A percentile compares a stretch with the other conserved stretches of the same genome.
Evolutionary conservation across 768 basidiomycete genomes (phyloP).

Genomic region (Tricholoma bakamatsutake): DNA sequence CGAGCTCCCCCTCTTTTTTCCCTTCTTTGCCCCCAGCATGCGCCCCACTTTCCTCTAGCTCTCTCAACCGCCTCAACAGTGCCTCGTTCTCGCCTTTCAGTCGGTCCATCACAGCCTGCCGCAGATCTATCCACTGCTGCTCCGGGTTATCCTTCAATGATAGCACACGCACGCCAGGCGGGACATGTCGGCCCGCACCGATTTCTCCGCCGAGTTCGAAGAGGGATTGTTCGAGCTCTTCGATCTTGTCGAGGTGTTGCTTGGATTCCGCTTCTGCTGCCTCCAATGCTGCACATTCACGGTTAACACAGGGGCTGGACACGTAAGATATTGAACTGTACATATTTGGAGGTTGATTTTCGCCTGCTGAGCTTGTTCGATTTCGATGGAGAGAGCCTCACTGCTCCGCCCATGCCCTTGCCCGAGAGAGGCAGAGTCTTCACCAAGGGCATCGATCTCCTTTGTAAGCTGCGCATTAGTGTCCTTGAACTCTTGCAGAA

Average conservation of each 20-base stretch:
- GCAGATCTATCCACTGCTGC: constrained; percentile 71
- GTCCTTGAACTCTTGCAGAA: constrained; percentile 50
- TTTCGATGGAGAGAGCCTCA: constrained; percentile 33
- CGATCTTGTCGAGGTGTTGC: constrained; percentile 47
- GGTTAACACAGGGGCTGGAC: not conserved
- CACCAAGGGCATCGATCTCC: constrained; percentile 42
- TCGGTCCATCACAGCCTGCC: constrained; percentile 69
- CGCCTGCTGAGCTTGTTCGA: constrained; percentile 23
- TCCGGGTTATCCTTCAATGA: constrained; percentile 75
- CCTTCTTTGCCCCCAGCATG: constrained; percentile 4
- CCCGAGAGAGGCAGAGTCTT: constrained; percentile 22
- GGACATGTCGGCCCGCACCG: constrained; percentile 67
- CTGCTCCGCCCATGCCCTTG: constrained; percentile 18
- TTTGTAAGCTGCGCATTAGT: constrained; percentile 38
- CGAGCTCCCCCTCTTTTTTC: constrained; percentile 32
- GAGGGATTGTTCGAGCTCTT: constrained; percentile 69
- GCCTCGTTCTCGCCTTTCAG: constrained; percentile 82
- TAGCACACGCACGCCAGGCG: constrained; percentile 65
- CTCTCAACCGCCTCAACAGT: constrained; percentile 58
- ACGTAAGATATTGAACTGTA: constrained; percentile 11
- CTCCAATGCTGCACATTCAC: constrained; percentile 34
- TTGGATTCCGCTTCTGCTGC: constrained; percentile 29
- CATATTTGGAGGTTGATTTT: constrained; percentile 37
- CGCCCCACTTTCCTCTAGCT: constrained; percentile 44
- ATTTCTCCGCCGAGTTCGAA: constrained; percentile 77